Conservation (phyloP, 176 grass and related monocot species). For the Elymus sibiricus region DNA sequence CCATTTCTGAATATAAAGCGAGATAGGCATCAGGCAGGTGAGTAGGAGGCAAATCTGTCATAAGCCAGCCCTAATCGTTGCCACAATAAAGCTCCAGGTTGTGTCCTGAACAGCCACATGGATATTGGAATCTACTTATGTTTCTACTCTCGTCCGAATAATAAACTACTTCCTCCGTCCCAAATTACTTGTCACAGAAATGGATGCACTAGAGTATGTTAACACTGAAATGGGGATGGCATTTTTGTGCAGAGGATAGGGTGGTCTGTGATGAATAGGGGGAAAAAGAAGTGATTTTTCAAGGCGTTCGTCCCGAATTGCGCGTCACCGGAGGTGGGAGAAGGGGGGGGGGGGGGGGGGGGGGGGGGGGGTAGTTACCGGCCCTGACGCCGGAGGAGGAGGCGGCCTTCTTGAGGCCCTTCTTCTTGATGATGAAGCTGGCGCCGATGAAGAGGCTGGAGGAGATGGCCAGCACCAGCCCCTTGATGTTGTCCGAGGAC, state of each 20-base stretch:
- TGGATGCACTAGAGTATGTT: not conserved
- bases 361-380: conserved; percentile 9
- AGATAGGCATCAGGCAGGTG: not conserved
- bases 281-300: not conserved
- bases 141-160: too few species aligned
- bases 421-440: conserved; percentile 99
- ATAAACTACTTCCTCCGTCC: too few species aligned
- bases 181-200: too few species aligned
- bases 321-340: not conserved
- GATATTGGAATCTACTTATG: not conserved
- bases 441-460: conserved; percentile 91
- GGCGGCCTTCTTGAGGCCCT: conserved; percentile 89
- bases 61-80: not conserved
- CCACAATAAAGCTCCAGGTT: not conserved
- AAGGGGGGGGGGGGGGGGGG: not conserved
- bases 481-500: conserved; percentile 79
- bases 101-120: not conserved
- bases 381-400: conserved; percentile 58
- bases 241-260: not conserved
- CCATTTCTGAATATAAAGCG: not conserved
- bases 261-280: not conserved
- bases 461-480: conserved; percentile 65
- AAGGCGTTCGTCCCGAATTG: not conserved
- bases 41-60: not conserved
- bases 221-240: not conserved